Evolutionary conservation across 441 rosid species (phyloP).

Genomic region (Gossypium trilobum): DNA sequence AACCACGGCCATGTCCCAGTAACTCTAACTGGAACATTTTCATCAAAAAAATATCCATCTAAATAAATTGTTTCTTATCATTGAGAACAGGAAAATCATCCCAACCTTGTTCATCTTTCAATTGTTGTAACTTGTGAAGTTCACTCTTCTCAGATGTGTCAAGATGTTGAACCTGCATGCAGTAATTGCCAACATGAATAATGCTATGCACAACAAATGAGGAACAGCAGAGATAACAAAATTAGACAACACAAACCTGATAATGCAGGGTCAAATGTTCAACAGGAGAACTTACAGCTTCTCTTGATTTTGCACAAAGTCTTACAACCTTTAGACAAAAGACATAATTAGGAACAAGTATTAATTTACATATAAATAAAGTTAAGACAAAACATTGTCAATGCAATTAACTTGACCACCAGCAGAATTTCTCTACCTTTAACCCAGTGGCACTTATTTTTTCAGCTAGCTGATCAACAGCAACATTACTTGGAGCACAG

Average conservation of each 20-base stretch:
- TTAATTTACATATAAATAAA: background rate
- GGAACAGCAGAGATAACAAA: slow-evolving; percentile 2
- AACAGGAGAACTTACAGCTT: slow-evolving; percentile 97
- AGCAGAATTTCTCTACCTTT: slow-evolving; percentile 44
- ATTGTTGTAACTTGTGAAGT: slow-evolving; percentile 88
- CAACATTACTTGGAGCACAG: slow-evolving; percentile 98
- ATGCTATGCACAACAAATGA: background rate
- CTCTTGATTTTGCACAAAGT: slow-evolving; percentile 98
- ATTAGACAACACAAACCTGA: slow-evolving; percentile 52
- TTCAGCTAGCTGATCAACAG: slow-evolving; percentile 98
- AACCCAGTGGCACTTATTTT: slow-evolving; percentile 97
- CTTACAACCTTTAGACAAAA: slow-evolving; percentile 66
- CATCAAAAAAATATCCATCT: background rate
- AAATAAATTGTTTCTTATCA: background rate
- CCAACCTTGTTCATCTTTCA: slow-evolving; percentile 98
- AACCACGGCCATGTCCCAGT: background rate
- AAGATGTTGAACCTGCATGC: slow-evolving; percentile 83
- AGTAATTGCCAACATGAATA: slow-evolving; percentile 19
- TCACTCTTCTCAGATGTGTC: slow-evolving; percentile 99
- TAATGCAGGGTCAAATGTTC: slow-evolving; percentile 98
- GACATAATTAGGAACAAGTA: background rate
- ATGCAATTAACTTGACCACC: slow-evolving; percentile 2
- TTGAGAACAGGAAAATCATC: background rate
- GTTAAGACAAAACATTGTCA: background rate
- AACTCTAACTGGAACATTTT: background rate